These are phyloP conservation scores for Solanum hybrid DNA, from an alignment of 305 asterid species.

Conservation along the genomic window DNA sequence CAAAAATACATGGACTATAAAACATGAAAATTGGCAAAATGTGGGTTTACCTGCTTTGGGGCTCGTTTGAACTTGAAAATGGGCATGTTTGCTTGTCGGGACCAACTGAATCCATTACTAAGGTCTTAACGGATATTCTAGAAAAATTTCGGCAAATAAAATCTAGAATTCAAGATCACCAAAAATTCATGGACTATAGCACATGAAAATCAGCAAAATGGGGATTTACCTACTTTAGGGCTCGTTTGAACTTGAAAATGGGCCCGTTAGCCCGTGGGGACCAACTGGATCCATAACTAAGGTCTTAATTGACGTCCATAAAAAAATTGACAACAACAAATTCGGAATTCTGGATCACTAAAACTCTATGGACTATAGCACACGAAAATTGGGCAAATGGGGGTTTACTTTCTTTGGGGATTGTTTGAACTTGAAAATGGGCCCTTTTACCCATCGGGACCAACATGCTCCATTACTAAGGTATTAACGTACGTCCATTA, in stretches of 20 bases:
- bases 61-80: neutral
- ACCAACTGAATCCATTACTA: neutral
- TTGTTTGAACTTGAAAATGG: neutral
- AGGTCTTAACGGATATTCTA: neutral
- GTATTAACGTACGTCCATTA: too few species aligned
- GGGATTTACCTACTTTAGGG: neutral
- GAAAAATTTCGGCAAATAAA: neutral
- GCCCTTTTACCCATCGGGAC: neutral
- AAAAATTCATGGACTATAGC: neutral
- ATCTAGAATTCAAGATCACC: too few species aligned
- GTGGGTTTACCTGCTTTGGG: neutral
- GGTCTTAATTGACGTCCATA: neutral
- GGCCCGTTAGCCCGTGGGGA: neutral
- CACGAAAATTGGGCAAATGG: neutral
- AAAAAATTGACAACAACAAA: too few species aligned
- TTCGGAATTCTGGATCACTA: neutral
- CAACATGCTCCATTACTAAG: neutral
- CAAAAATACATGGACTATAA: too few species aligned
- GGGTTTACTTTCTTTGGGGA: neutral
- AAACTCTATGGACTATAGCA: neutral
- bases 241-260: neutral
- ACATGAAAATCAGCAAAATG: neutral
- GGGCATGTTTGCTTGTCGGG: neutral
- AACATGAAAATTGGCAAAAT: too few species aligned
- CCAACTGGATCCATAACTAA: neutral